phyloP scores from a whole-genome alignment of 2,329 filamentous ascomycete genomes.

The Alternaria sp. region DNA sequence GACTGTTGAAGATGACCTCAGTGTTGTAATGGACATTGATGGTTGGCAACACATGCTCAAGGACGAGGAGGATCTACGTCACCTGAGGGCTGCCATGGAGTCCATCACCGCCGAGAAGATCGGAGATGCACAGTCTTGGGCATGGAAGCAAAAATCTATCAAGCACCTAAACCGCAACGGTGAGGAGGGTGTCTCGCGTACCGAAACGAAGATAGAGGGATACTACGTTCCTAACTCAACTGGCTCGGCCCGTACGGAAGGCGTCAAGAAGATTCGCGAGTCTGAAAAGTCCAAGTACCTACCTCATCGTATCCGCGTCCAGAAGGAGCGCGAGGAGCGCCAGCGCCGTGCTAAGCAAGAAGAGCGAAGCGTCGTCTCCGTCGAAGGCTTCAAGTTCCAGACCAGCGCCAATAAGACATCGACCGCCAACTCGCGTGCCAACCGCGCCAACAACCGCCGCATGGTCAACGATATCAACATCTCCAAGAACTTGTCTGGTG shows the following conservation, averaged over 20 bases:
- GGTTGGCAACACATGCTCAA: conserved; percentile 74
- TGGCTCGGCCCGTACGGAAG: conserved; percentile 89
- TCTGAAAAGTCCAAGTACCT: conserved; percentile 98
- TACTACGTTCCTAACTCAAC: conserved; percentile 87
- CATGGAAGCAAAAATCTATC: conserved; percentile 76
- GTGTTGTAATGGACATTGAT: conserved; percentile 72
- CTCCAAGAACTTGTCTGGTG: conserved; percentile 76
- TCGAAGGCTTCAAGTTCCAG: conserved; percentile 64
- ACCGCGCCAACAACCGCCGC: conserved; percentile 93
- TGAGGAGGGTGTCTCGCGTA: conserved; percentile 61
- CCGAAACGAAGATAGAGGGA: conserved; percentile 65
- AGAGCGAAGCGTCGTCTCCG: conserved; percentile 51
- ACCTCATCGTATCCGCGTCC: conserved; percentile 95
- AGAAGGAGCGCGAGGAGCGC: conserved; percentile 89
- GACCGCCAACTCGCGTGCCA: conserved; percentile 90
- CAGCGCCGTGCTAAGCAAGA: conserved; percentile 76
- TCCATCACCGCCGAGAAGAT: conserved; percentile 59
- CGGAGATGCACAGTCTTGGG: conserved; percentile 69
- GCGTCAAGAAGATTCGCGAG: conserved; percentile 93
- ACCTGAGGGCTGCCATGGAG: conserved; percentile 62
- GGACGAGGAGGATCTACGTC: conserved; percentile 71
- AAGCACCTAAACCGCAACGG: conserved; percentile 71
- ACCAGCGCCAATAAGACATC: conserved; percentile 78
- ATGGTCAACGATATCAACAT: conserved; percentile 94
- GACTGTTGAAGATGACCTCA: conserved; percentile 72